Conservation (phyloP, 1,139 yeast genomes). For the Debaryomyces sp. region DNA sequence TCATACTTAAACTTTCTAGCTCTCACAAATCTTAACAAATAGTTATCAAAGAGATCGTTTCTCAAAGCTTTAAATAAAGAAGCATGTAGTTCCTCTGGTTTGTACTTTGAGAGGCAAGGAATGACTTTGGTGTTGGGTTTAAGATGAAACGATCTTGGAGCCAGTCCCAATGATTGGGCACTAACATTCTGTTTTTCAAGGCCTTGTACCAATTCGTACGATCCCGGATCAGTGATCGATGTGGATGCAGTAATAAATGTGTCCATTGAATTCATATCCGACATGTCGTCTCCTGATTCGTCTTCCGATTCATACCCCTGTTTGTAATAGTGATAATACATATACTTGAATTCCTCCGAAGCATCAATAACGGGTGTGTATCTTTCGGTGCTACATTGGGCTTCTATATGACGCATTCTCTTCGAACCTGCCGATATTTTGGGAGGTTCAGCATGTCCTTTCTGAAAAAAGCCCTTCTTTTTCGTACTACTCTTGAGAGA, state of each 20-base stretch:
- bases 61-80: conserved; percentile 24
- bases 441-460: conserved; percentile 12
- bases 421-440: conserved; percentile 22
- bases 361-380: conserved; percentile 31
- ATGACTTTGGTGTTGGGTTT: conserved; percentile 12
- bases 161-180: not conserved
- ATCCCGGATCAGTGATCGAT: conserved; percentile 28
- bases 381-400: conserved; percentile 31
- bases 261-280: conserved; percentile 31
- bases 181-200: not conserved
- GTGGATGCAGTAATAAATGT: conserved; percentile 44
- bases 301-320: conserved; percentile 22
- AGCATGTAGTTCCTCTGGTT: conserved; percentile 29
- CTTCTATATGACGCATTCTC: conserved; percentile 35
- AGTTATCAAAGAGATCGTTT: conserved; percentile 41
- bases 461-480: conserved; percentile 24
- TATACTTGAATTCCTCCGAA: conserved; percentile 23
- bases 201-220: conserved; percentile 2
- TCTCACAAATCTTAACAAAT: conserved; percentile 38
- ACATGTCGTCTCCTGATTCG: conserved; percentile 19
- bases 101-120: conserved; percentile 25
- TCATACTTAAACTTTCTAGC: conserved; percentile 47
- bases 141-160: not conserved
- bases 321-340: conserved; percentile 28
- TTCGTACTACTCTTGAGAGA: conserved; percentile 28